Evolutionary conservation across 345 rosid genomes (phyloP).

Genomic region (Litchi chinensis): DNA sequence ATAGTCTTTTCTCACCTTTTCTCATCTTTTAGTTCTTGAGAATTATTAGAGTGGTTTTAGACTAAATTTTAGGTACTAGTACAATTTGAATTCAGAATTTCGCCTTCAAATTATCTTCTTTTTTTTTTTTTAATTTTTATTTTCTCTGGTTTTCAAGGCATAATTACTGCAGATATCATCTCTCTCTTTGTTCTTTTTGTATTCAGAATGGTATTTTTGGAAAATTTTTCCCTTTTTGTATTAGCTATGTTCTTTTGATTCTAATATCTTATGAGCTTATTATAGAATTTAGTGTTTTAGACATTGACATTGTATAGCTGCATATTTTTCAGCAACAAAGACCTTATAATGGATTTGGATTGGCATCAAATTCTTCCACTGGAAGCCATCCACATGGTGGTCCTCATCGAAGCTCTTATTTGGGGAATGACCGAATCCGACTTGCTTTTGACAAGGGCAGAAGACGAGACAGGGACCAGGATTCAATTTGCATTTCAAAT

Average conservation of each 20-base stretch:
- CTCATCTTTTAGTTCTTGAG: neutral
- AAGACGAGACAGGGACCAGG: conserved; percentile 58
- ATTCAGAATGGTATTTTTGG: neutral
- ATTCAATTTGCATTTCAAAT: conserved; percentile 36
- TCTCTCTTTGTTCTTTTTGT: neutral
- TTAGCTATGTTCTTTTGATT: neutral
- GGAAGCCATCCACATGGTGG: conserved; percentile 50
- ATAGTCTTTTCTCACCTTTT: too few species aligned
- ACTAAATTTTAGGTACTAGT: too few species aligned
- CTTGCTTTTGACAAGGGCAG: conserved; percentile 49
- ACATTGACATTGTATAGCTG: neutral
- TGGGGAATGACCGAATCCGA: conserved; percentile 39
- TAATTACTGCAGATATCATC: neutral
- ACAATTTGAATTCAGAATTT: neutral
- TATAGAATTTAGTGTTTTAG: neutral
- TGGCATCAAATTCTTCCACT: conserved; percentile 44
- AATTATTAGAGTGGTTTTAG: neutral
- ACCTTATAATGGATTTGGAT: conserved; percentile 46
- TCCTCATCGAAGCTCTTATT: conserved; percentile 44
- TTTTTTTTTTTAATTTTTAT: neutral
- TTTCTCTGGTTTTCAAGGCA: neutral
- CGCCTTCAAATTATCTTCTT: neutral
- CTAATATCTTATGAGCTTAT: neutral
- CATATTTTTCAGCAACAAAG: conserved; percentile 40
- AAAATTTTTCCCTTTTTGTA: neutral